Base-by-base conservation (phyloP, 106 monocot genomes). In the Triglochin maritima region DNA sequence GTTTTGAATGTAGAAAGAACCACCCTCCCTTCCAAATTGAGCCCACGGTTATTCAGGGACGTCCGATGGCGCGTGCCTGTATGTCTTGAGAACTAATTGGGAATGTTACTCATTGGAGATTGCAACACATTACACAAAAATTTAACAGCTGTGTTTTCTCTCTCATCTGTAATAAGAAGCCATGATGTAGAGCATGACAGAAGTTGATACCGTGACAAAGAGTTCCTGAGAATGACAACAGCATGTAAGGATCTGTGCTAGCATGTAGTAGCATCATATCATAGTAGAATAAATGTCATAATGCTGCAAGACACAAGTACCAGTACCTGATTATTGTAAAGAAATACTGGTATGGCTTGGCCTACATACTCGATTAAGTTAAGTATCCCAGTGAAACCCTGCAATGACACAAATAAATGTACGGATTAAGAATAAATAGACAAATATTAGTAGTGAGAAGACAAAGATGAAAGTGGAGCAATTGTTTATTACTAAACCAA, bases 311-410 rank as follows among this genome's bases (percentile, higher is more conserved):
- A 46, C 56, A 17, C 8, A 47, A 43, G 49, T 50, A 9, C 50
- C 11, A 11, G 11, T 81, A 94, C 94, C 94, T 94, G 94, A 59
- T 89, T 89, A 65, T 85, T 89, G 70, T 85, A 94, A 47, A 89
- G 81, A 71, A 85, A 67, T 7, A 67, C 49, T 42, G 94, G 94
- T 64, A 94, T 85, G 47, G 73, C 82, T 59, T 69, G 80, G 13
- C 84, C 80, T 12, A 84, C 54, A 76, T 61, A 78, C 67, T 94
- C 84, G 57, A 89, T 87, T 51, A 89, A 55, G 74, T 87, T 87
- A 7, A 87, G 78, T 6, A 94, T 66, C 75, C 86, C 86, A 41
- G 94, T 87, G 70, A 80, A 89, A 7, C 82, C 89, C 89, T 94
- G 82, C 57, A 70, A 64, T 65, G 76, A 17, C 16, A 72, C 45